These are phyloP conservation scores for Farysia itapuensis DNA, from an alignment of 1,284 basidiomycete genomes.

Conservation along the genomic window DNA sequence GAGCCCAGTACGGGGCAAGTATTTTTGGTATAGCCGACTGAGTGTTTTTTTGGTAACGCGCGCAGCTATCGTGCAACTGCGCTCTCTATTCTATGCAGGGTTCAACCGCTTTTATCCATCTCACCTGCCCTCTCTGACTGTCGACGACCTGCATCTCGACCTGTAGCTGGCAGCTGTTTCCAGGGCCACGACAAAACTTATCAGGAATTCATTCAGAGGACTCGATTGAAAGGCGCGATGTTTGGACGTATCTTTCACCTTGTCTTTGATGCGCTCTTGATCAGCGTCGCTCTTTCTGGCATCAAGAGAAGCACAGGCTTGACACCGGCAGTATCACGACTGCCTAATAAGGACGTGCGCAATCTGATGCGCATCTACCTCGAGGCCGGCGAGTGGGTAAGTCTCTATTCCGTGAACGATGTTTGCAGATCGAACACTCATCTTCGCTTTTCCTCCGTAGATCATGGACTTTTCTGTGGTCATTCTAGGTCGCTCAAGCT, in stretches of 20 bases:
- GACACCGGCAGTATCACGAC: slow-evolving; percentile 41
- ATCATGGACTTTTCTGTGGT: slow-evolving; percentile 57
- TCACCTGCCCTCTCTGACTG: too few species aligned
- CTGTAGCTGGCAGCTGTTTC: too few species aligned
- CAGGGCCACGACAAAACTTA: too few species aligned
- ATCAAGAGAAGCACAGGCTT: slow-evolving; percentile 57
- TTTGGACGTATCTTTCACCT: slow-evolving; percentile 56
- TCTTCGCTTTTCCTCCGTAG: slow-evolving; percentile 13
- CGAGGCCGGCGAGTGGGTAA: slow-evolving; percentile 59
- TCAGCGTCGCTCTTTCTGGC: slow-evolving; percentile 53
- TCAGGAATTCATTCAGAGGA: too few species aligned
- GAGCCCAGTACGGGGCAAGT: slow-evolving; percentile 41
- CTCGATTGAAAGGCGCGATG: too few species aligned
- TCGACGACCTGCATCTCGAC: too few species aligned
- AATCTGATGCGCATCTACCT: slow-evolving; percentile 53
- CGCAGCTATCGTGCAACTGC: too few species aligned
- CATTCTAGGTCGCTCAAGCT: slow-evolving; percentile 53
- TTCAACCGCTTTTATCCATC: too few species aligned
- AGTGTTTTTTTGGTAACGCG: too few species aligned
- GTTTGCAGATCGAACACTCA: too few species aligned
- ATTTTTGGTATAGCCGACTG: background rate
- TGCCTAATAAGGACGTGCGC: slow-evolving; percentile 54
- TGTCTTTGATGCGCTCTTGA: slow-evolving; percentile 53
- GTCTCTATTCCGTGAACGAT: too few species aligned
- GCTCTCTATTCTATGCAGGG: too few species aligned